Evolutionary conservation across 768 basidiomycete genomes (phyloP).

Genomic region (Boletus tylopilopsis): DNA sequence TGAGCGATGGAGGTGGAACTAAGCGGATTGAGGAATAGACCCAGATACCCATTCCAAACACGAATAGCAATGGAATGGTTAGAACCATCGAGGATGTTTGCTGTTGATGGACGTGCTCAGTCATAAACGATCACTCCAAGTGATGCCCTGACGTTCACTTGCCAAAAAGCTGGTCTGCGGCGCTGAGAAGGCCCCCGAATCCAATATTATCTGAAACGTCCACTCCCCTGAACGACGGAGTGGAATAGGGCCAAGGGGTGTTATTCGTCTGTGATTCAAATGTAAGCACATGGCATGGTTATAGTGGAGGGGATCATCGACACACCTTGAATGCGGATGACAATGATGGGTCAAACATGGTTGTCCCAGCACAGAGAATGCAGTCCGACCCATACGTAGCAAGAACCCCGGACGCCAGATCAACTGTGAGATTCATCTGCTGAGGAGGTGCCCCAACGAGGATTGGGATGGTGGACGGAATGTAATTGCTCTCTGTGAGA

Average conservation of each 20-base stretch:
- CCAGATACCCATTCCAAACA: constrained; percentile 23
- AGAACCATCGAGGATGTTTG: constrained; percentile 24
- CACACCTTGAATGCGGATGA: constrained; percentile 27
- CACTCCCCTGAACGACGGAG: constrained; percentile 17
- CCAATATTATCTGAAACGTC: constrained; percentile 17
- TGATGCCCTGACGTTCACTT: not conserved
- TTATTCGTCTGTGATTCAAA: constrained; percentile 13
- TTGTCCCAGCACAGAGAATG: constrained; percentile 22
- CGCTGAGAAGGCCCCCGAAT: constrained; percentile 18
- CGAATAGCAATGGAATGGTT: not conserved
- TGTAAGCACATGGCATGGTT: not conserved
- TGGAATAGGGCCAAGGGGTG: constrained; percentile 11
- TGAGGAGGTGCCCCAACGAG: constrained; percentile 28
- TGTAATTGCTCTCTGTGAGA: constrained; percentile 10
- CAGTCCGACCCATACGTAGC: constrained; percentile 21
- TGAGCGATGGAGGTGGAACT: constrained; percentile 7
- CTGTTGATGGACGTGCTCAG: constrained; percentile 3
- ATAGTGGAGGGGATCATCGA: not conserved
- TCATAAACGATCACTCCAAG: not conserved
- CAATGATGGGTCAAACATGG: constrained; percentile 18
- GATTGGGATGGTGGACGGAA: constrained; percentile 15
- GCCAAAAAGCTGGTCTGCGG: constrained; percentile 14
- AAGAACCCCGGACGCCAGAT: constrained; percentile 9
- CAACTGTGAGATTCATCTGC: constrained; percentile 24
- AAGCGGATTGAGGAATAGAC: constrained; percentile 24